A percentile compares a stretch with the other conserved stretches of the same genome.
These are phyloP conservation scores for Saccharomycopsis lassenensis DNA, from an alignment of 805 yeast genomes.

Conservation along the genomic window DNA sequence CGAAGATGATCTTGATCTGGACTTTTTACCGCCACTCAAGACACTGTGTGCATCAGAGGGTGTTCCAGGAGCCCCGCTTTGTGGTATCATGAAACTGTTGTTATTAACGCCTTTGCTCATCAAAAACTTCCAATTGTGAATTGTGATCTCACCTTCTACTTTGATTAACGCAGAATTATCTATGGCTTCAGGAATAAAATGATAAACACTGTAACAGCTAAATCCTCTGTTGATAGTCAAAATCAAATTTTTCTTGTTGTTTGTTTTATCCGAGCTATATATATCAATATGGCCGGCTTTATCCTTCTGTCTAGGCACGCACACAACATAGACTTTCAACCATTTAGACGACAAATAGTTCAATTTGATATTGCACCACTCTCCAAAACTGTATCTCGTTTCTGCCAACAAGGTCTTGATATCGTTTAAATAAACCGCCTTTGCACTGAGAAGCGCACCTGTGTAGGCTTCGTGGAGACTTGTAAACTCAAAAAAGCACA, in stretches of 20 bases:
- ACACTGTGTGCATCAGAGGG: too few relatives aligned
- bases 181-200: slow-evolving; percentile 45
- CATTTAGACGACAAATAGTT: slow-evolving; percentile 49
- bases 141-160: slow-evolving; percentile 41
- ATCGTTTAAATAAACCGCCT: slow-evolving; percentile 46
- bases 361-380: slow-evolving; percentile 54
- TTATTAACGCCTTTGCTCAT: slow-evolving; percentile 9
- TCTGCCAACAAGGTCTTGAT: slow-evolving; percentile 45
- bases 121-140: slow-evolving; percentile 22
- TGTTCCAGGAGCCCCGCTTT: too few relatives aligned
- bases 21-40: too few relatives aligned
- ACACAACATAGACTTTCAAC: slow-evolving; percentile 39
- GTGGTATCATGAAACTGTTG: slow-evolving; percentile 7
- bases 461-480: slow-evolving; percentile 53
- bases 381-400: slow-evolving; percentile 36
- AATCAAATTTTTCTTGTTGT: slow-evolving; percentile 38
- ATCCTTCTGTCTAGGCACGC: slow-evolving; percentile 30
- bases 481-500: slow-evolving; percentile 47
- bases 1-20: slow-evolving; percentile 17
- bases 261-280: slow-evolving; percentile 36
- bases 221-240: slow-evolving; percentile 36
- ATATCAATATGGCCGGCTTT: slow-evolving; percentile 43
- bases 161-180: slow-evolving; percentile 47
- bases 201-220: slow-evolving; percentile 45
- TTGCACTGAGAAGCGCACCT: slow-evolving; percentile 49